phyloP scores from a whole-genome alignment of 208 protist genomes.

The Angomonas deanei region DNA sequence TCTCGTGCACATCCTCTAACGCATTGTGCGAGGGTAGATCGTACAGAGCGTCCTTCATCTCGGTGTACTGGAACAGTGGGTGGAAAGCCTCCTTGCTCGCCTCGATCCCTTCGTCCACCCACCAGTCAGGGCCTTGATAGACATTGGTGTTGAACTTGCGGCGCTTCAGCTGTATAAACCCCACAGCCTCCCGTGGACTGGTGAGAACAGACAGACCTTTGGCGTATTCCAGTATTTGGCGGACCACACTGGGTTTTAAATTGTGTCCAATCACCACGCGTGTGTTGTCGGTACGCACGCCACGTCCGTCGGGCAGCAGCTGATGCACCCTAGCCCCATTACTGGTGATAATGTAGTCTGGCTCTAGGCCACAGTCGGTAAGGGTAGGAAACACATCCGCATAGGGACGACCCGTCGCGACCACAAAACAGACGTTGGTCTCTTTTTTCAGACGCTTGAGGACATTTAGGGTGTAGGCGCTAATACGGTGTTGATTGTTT shows the following conservation, averaged over 20 bases:
- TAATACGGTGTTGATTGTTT: conserved; percentile 25
- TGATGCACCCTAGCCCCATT: conserved; percentile 30
- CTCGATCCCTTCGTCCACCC: conserved; percentile 11
- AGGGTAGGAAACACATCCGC: conserved; percentile 27
- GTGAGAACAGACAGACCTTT: background rate
- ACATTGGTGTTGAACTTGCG: conserved; percentile 19
- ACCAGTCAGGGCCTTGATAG: conserved; percentile 25
- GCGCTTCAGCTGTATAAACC: background rate
- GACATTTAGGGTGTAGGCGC: conserved; percentile 24
- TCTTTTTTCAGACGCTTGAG: conserved; percentile 13
- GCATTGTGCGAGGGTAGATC: background rate
- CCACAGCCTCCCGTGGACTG: background rate
- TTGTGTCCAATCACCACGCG: conserved; percentile 12
- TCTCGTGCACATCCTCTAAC: background rate
- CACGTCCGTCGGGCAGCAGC: no score
- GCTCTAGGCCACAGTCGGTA: conserved; percentile 15
- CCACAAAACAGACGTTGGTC: conserved; percentile 13
- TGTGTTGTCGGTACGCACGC: no score
- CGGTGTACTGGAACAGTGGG: conserved; percentile 13
- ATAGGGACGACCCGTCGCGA: conserved; percentile 30
- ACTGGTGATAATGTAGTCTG: conserved; percentile 34
- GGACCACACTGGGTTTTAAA: conserved; percentile 13
- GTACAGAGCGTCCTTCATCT: conserved; percentile 15
- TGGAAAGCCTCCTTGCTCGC: conserved; percentile 7
- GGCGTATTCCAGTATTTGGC: conserved; percentile 9